Conservation (phyloP, 352 stramenopile genomes). For the Phytophthora pseudosyringae region DNA sequence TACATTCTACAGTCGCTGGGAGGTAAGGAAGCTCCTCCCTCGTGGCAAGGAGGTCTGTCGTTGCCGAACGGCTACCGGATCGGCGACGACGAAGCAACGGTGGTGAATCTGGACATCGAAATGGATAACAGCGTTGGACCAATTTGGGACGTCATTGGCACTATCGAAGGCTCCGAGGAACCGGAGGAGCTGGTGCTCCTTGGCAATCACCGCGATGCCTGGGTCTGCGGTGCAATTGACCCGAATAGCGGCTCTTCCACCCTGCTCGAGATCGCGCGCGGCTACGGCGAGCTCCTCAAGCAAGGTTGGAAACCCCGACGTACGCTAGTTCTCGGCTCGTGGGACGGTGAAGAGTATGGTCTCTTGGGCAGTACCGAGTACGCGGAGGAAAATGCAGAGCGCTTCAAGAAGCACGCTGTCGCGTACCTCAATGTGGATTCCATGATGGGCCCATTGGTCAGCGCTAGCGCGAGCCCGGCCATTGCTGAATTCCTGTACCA, state of each 20-base stretch:
- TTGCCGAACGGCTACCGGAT: conserved; percentile 68
- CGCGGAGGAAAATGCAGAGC: conserved; percentile 67
- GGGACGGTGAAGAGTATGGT: conserved; percentile 60
- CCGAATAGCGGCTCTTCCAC: conserved; percentile 44
- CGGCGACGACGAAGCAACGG: conserved; percentile 63
- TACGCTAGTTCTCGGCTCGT: conserved; percentile 71
- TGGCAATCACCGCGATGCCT: conserved; percentile 84
- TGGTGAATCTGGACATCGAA: conserved; percentile 61
- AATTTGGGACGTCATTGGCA: conserved; percentile 50
- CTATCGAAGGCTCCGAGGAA: conserved; percentile 58
- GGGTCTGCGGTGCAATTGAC: conserved; percentile 40
- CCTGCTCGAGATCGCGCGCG: conserved; percentile 70
- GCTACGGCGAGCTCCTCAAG: conserved; percentile 53
- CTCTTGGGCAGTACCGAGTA: conserved; percentile 89
- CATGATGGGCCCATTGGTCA: conserved; percentile 68
- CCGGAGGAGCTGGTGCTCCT: conserved; percentile 62
- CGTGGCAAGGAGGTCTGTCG: conserved; percentile 66
- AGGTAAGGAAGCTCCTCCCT: conserved; percentile 51
- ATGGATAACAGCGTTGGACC: conserved; percentile 77
- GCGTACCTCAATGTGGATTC: conserved; percentile 91
- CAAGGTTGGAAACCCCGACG: conserved; percentile 62
- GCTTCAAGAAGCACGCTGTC: conserved; percentile 62
- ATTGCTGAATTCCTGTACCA: conserved; percentile 68
- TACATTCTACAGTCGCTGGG: conserved; percentile 73
- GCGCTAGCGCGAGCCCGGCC: conserved; percentile 66